These are phyloP conservation scores for Penicillium sp. DNA, from an alignment of 2,329 filamentous ascomycete genomes.

Conservation along the genomic window DNA sequence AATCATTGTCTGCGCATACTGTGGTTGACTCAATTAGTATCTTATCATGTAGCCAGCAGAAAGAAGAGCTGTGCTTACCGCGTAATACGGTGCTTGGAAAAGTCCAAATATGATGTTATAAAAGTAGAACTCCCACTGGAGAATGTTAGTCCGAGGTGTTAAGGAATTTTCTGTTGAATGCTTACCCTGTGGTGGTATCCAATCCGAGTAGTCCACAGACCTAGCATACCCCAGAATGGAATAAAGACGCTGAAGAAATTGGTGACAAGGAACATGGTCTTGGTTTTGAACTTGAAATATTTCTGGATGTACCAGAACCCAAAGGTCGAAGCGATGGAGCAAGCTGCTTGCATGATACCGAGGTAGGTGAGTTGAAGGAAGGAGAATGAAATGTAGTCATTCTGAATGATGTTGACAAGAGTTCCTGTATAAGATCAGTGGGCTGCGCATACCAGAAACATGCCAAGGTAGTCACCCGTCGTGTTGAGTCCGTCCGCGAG, in stretches of 20 bases:
- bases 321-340: conserved; percentile 39
- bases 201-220: conserved; percentile 37
- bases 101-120: conserved; percentile 43
- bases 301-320: conserved; percentile 43
- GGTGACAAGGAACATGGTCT: conserved; percentile 41
- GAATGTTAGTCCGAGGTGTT: neutral
- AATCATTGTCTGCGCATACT: conserved; percentile 45
- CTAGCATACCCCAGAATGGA: conserved; percentile 42
- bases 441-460: neutral
- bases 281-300: conserved; percentile 40
- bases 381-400: conserved; percentile 38
- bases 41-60: neutral
- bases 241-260: conserved; percentile 42
- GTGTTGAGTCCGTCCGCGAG: conserved; percentile 43
- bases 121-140: conserved; percentile 41
- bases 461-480: conserved; percentile 24
- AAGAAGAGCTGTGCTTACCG: conserved; percentile 20
- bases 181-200: conserved; percentile 38
- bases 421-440: conserved; percentile 21
- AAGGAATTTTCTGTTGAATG: neutral
- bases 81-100: conserved; percentile 43
- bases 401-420: conserved; percentile 40
- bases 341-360: conserved; percentile 37
- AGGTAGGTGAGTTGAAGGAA: conserved; percentile 42
- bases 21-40: neutral